These are phyloP conservation scores for Acanthamoeba polyphaga DNA, from an alignment of 208 protist species.

Conservation along the genomic window DNA sequence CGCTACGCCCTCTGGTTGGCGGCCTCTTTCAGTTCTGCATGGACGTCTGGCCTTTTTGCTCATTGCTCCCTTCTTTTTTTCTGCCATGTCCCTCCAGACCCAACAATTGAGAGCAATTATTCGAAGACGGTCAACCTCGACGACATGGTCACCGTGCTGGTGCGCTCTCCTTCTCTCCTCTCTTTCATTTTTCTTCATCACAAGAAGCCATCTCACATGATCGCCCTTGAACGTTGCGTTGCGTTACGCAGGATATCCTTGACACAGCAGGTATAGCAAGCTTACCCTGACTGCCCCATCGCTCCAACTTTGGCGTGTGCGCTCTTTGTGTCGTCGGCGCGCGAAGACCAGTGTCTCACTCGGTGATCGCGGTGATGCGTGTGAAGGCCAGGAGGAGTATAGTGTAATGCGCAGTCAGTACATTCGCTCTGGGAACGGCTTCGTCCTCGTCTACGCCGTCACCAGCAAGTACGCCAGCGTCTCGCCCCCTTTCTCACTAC, in stretches of 20 bases:
- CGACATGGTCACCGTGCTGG: background rate
- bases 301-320: background rate
- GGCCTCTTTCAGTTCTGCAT: too few species aligned
- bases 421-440: conserved; percentile 22
- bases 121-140: conserved; percentile 18
- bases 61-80: background rate
- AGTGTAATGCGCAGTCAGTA: conserved; percentile 44
- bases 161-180: background rate
- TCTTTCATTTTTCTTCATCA: background rate
- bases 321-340: background rate
- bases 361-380: background rate
- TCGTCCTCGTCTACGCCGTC: conserved; percentile 34
- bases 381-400: background rate
- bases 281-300: background rate
- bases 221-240: background rate
- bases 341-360: background rate
- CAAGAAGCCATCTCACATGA: too few species aligned
- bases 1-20: background rate
- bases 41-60: background rate
- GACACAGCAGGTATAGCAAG: conserved; percentile 7
- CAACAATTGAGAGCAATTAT: conserved; percentile 49
- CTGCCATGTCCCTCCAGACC: background rate
- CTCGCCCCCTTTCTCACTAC: background rate
- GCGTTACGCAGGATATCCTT: background rate
- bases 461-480: background rate